Base-by-base conservation (phyloP, 176 grass and related monocot genomes). In the Musa beccarii region DNA sequence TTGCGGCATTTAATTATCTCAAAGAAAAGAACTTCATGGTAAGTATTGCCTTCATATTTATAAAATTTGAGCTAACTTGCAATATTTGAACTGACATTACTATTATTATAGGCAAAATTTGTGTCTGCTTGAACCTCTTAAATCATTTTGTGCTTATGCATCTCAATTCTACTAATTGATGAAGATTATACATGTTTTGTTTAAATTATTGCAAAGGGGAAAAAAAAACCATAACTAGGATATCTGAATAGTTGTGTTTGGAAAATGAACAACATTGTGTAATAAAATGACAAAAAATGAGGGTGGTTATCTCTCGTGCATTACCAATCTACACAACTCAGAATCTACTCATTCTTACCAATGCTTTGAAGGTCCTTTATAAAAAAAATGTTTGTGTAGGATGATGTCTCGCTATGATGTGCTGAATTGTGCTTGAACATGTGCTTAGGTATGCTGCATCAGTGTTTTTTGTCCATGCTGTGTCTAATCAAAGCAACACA, bases 21-120 rank as follows among this genome's bases (percentile, higher is more conserved):
- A 93, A 73, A 73, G 90, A 98, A 75, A 98, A 82, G 63, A 87
- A 89, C 55, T 89, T 91, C 78, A 82, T 84, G 82, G 95, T 93
- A 75, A 76, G 87, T 86, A 73, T 77, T 54, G 26, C 13, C 52
- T 74, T 50, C 11, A 13, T 15, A 25, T 56, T 29, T 9, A 2
- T 8, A 55, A 20, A 51, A 74, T 25, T 26, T 54, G 19, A 34
- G 14, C 52, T 29, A 28, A 21, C 10, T 10, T 20, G 1, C 25
- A 70, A 70, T 22, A 51, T n/a, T 70, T 69, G 15, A 22, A 3
- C 21, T 12, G 11, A 13, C 13, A 26, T 26, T 11, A 3, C 9
- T 26, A 26, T 26, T 25, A 26, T 26, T 23, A 26, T 50, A 17
- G 0, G 20, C 34, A 51, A 52, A 51, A 17, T 11, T 20, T n/a